A percentile compares a stretch with the other conserved stretches of the same genome.
phyloP scores from a whole-genome alignment of 202 grass and related monocot genomes.

The Carex arenaria region DNA sequence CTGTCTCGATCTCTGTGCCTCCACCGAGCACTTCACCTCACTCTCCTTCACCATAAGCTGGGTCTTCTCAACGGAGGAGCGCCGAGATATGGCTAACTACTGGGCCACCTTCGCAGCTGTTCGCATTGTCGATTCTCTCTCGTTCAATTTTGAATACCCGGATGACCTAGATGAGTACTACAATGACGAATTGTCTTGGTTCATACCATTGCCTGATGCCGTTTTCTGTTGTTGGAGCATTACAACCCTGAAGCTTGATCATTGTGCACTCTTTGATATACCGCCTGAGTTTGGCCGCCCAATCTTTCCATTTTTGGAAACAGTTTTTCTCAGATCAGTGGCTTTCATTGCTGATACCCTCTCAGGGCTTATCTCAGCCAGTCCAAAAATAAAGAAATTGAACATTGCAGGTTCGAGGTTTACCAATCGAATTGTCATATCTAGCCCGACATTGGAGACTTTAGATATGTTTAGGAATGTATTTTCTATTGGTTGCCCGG shows the following conservation, averaged over 20 bases:
- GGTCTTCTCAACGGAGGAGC: neutral
- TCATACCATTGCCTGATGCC: neutral
- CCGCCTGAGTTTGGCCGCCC: neutral
- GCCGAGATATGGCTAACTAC: neutral
- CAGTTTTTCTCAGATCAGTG: slow-evolving; percentile 7
- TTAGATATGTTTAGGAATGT: slow-evolving; percentile 15
- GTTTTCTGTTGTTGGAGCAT: slow-evolving; percentile 14
- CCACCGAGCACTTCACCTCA: neutral
- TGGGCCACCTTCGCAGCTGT: neutral
- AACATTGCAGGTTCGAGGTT: neutral
- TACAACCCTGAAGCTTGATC: neutral
- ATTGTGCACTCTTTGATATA: neutral
- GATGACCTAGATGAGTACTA: neutral
- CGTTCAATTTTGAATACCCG: neutral
- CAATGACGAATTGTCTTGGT: neutral
- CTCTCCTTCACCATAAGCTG: neutral
- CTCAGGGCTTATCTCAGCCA: neutral
- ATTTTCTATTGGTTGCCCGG: neutral
- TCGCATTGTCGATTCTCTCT: neutral
- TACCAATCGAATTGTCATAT: neutral
- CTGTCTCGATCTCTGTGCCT: neutral
- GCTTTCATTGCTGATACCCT: neutral
- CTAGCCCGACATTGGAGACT: neutral
- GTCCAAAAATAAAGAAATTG: slow-evolving; percentile 10
- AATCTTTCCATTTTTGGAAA: neutral